Conservation (phyloP, 23 red algal species). For the Rhodosorus marinus region DNA sequence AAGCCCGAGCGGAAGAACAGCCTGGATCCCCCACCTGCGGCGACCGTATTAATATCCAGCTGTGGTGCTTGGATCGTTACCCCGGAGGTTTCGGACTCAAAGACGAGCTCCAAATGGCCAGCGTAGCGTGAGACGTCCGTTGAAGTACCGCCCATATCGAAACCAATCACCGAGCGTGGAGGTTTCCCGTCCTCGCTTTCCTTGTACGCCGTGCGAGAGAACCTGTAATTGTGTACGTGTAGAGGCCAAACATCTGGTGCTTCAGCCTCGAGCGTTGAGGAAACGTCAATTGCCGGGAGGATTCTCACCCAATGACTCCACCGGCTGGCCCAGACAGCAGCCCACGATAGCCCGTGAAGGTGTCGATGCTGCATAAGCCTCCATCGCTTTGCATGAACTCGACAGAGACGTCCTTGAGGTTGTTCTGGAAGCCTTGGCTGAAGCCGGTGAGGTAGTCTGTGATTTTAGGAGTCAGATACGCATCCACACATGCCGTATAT, state of each 20-base stretch:
- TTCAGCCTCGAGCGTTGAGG: too few relatives aligned
- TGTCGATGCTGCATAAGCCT: conserved; percentile 54
- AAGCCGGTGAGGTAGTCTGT: conserved; percentile 46
- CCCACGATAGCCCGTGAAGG: conserved; percentile 59
- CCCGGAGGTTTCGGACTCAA: conserved; percentile 78
- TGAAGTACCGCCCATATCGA: conserved; percentile 98
- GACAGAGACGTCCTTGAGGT: conserved; percentile 18
- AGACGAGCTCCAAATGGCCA: conserved; percentile 69
- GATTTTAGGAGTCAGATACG: conserved; percentile 84
- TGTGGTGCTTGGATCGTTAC: conserved; percentile 96
- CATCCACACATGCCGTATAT: conserved; percentile 62
- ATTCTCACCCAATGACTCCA: conserved; percentile 77
- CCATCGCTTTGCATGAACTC: conserved; percentile 99
- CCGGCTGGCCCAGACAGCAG: conserved; percentile 90
- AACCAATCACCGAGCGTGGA: conserved; percentile 52
- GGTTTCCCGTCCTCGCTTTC: neutral
- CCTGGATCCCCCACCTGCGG: conserved; percentile 80
- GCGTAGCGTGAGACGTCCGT: conserved; percentile 94
- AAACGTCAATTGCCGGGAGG: too few relatives aligned
- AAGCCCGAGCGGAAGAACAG: conserved; percentile 59
- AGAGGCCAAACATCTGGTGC: too few relatives aligned
- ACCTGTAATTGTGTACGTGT: too few relatives aligned
- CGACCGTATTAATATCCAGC: conserved; percentile 88
- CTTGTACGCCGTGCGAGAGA: neutral
- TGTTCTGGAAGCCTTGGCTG: conserved; percentile 26